Base-by-base conservation (phyloP, 2,329 filamentous ascomycete genomes). In the Spiromastix sp. region DNA sequence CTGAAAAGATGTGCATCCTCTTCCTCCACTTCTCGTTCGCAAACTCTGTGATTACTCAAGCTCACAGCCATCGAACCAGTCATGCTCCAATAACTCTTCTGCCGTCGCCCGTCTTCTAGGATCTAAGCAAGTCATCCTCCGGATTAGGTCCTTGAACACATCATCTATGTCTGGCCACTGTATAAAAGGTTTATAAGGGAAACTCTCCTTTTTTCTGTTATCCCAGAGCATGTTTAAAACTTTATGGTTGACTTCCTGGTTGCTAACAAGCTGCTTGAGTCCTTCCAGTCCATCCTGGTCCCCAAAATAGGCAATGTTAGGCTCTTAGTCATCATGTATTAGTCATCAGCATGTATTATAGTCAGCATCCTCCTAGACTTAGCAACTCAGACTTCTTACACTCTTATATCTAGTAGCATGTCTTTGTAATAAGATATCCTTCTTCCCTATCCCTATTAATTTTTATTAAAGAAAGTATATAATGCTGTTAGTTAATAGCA, bases 281-380 rank as follows among this genome's bases (percentile, higher is more conserved):
- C 56, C 59, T 16, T 56, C 50, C 21, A 66, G 51, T 22, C 60
- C 56, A 3, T 64, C 48, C 43, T 49, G 48, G 36, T 68, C 57
- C 24, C 56, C 57, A 46, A 69, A 69, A 45, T 61, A 64, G 2
- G n/a, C n/a, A n/a, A n/a, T n/a, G n/a, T n/a, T n/a, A n/a, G n/a
- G n/a, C n/a, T n/a, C n/a, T n/a, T n/a, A n/a, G n/a, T n/a, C n/a
- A n/a, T n/a, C n/a, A n/a, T n/a, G n/a, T n/a, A n/a, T n/a, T n/a
- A n/a, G n/a, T n/a, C n/a, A n/a, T n/a, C n/a, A n/a, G n/a, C n/a
- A n/a, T n/a, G n/a, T n/a, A n/a, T n/a, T n/a, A n/a, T n/a, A n/a
- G n/a, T n/a, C n/a, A n/a, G n/a, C n/a, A n/a, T n/a, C n/a, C n/a
- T n/a, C n/a, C n/a, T n/a, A n/a, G n/a, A n/a, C n/a, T n/a, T n/a